Evolutionary conservation across 495 filamentous ascomycete genomes (phyloP), one percentile per base, ranked within the genome.

Genomic region (Penicillium cosmopolitanum): DNA sequence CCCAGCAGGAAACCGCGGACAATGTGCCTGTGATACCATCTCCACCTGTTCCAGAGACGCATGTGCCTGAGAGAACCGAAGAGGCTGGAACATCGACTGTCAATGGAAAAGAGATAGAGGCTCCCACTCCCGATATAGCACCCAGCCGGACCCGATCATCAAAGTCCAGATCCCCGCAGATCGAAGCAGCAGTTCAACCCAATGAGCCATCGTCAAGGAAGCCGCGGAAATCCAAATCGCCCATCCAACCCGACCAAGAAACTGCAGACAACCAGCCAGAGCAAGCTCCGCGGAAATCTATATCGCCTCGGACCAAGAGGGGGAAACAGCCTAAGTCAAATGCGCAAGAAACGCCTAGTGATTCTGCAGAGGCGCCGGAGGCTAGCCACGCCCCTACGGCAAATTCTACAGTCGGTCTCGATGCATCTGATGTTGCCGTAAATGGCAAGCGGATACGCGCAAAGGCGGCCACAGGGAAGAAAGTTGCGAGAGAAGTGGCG

Each of bases 61-160:
- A 50, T 31, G 19, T 50, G 13, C 15, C 42, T 5, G 50, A 13
- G n/a, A 4, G 40, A 57, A 8, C 16, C 3, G 23, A 51, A 25
- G 48, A 44, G 48, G 38, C 1, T 13, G 10, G 18, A 35, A 53
- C 21, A 4, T 21, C 36, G 18, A 15, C 12, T 19, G 36, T 25
- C 31, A 61, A 47, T 38, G 50, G 35, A 23, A 18, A 23, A 4
- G 62, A 44, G 23, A 25, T 25, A 36, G 43, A 11, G 11, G 12
- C 50, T 23, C 18, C 25, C 7, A 12, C 51, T 19, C 42, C 48
- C 11, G 53, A 23, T 11, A 55, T 28, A 21, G n/a, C 13, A 13
- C 55, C 44, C 23, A 42, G 19, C 42, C 44, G 28, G 50, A 19
- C 35, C 15, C 43, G 50, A 23, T 40, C 55, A 48, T 52, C 55